Evolutionary conservation across 805 yeast genomes (phyloP), one percentile per base, ranked within the genome.

Genomic region (Saccharomycopsis sp.): DNA sequence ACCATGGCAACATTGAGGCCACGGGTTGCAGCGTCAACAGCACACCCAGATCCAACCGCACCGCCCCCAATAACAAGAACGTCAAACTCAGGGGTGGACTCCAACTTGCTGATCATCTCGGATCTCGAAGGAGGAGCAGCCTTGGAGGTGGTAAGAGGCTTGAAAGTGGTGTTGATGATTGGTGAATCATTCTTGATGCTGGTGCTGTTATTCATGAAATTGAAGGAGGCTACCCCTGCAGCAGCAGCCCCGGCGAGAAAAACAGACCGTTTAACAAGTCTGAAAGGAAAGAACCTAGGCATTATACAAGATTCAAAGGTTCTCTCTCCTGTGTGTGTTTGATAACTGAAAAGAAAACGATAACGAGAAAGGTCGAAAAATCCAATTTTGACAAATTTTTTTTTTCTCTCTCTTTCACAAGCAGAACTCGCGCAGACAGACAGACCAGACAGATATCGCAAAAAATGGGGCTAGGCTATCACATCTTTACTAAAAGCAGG

Each of bases 1-100:
- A 88, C 71, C 43, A 88, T 61, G 38, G 94, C 83, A 32, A 86
- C 95, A 55, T 85, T 83, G 52, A 87, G 73, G 36, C 96, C 96
- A 61, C 97, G 73, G 32, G 94, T 73, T 21, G 80, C 73, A 27
- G 96, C 96, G 62, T 88, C 97, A 33, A 88, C 66, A 1, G 96
- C 96, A 36, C 85, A 75, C 46, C 96, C 97, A 4, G 95, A 67
- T 48, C 97, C 97, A 12, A 92, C 80, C 30, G 96, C 96, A 58
- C 97, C 97, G 51, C 96, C 96, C 47, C 97, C 97, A 51, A 89
- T 77, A 51, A 88, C 69, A 49, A 88, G 63, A n/a, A 88, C 71
- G 58, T 89, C 96, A 54, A 73, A 78, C 56, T 79, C 71, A 39
- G 72, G 60, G 35, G 65, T 54, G 44, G 69, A 52, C 57, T 69